phyloP scores from a whole-genome alignment of 106 monocot species.

The Dioscorea alata region DNA sequence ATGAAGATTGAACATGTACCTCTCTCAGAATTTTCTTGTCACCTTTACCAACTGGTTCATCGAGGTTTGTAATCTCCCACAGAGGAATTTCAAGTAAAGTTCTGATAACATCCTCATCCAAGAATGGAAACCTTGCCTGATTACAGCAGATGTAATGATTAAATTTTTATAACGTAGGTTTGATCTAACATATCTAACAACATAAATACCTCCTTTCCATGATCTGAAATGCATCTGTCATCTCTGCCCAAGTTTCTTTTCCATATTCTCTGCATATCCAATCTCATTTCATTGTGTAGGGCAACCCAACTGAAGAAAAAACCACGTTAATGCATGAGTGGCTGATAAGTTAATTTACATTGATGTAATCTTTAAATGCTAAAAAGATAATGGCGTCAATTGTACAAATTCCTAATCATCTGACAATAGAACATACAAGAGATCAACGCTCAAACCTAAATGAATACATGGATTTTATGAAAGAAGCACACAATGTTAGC shows the following conservation, averaged over 20 bases:
- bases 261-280: slow-evolving; percentile 99
- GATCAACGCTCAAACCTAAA: too few species aligned
- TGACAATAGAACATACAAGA: too few species aligned
- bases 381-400: too few species aligned
- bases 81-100: slow-evolving; percentile 84
- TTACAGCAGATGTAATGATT: slow-evolving; percentile 2
- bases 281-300: slow-evolving; percentile 80
- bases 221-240: slow-evolving; percentile 91
- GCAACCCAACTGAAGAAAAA: slow-evolving; percentile 55
- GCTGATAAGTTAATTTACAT: too few species aligned
- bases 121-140: slow-evolving; percentile 95
- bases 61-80: slow-evolving; percentile 68
- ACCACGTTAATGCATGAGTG: background rate
- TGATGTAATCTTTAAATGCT: too few species aligned
- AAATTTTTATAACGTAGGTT: too few species aligned
- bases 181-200: background rate
- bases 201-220: slow-evolving; percentile 79
- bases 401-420: too few species aligned
- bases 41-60: slow-evolving; percentile 75
- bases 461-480: too few species aligned
- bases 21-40: slow-evolving; percentile 98
- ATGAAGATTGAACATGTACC: slow-evolving; percentile 22
- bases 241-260: slow-evolving; percentile 97
- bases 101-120: slow-evolving; percentile 90
- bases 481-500: too few species aligned